These are phyloP conservation scores for Calcarisporium arbuscula DNA, from an alignment of 2,329 filamentous ascomycete species.

Conservation along the genomic window DNA sequence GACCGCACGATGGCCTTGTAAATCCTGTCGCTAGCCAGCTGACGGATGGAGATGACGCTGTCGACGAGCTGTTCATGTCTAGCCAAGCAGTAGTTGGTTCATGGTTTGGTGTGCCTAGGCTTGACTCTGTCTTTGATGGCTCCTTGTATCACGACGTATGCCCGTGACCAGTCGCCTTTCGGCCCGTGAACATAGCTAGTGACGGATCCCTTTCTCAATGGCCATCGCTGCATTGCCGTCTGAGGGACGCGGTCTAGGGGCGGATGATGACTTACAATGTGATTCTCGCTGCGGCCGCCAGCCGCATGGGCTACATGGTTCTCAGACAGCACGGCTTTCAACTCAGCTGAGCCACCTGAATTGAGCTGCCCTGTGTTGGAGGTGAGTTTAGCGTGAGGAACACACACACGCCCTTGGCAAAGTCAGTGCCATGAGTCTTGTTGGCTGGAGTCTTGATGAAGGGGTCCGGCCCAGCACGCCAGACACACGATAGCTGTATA, in stretches of 20 bases:
- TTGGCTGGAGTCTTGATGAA: constrained; percentile 27
- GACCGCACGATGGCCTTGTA: constrained; percentile 49
- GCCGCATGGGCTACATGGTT: constrained; percentile 48
- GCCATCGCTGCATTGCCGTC: neutral
- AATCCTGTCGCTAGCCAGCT: constrained; percentile 52
- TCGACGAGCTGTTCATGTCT: constrained; percentile 47
- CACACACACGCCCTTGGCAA: constrained; percentile 45
- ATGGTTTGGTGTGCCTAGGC: constrained; percentile 44
- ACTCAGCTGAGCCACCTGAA: constrained; percentile 54
- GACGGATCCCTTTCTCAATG: neutral
- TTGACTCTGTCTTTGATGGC: constrained; percentile 36
- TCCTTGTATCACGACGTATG: constrained; percentile 46
- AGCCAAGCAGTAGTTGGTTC: constrained; percentile 38
- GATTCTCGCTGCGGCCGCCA: constrained; percentile 47
- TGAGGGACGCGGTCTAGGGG: neutral
- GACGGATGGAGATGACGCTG: constrained; percentile 48
- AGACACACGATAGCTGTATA: constrained; percentile 31
- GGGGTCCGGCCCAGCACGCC: constrained; percentile 36
- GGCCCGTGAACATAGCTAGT: constrained; percentile 20
- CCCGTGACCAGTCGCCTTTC: constrained; percentile 45
- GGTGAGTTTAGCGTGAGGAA: constrained; percentile 42
- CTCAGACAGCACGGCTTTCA: constrained; percentile 45
- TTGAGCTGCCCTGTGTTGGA: constrained; percentile 45
- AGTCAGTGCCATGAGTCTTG: constrained; percentile 34
- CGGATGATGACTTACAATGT: constrained; percentile 36